phyloP scores from a whole-genome alignment of 129 eudicot genomes.

The Flaveria robusta region DNA sequence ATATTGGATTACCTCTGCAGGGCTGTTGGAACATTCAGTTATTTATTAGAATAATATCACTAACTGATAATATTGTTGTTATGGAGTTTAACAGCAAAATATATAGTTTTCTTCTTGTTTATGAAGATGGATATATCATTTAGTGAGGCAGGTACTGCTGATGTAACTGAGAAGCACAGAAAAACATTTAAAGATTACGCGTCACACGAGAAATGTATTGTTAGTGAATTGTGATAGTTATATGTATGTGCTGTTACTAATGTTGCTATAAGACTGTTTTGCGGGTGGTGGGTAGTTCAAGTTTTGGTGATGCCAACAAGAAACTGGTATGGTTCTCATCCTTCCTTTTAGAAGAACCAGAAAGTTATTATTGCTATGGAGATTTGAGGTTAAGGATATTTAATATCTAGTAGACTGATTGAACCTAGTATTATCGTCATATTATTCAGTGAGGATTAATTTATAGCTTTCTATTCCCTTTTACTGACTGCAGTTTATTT shows the following conservation, averaged over 20 bases:
- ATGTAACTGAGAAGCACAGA: conserved; percentile 27
- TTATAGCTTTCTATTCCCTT: background rate
- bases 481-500: background rate
- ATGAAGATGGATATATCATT: conserved; percentile 36
- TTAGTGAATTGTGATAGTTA: conserved; percentile 27
- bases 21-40: conserved; percentile 26
- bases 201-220: conserved; percentile 15
- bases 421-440: conserved; percentile 1
- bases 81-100: conserved; percentile 23
- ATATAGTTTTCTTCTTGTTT: background rate
- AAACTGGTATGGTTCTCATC: conserved; percentile 49
- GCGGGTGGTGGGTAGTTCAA: conserved; percentile 52
- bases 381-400: conserved; percentile 20
- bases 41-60: conserved; percentile 26
- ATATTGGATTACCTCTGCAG: conserved; percentile 48
- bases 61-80: conserved; percentile 4
- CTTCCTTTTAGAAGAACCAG: conserved; percentile 18
- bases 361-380: conserved; percentile 22
- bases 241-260: conserved; percentile 34
- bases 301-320: conserved; percentile 49
- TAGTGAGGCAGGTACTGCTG: conserved; percentile 39
- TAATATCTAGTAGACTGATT: conserved; percentile 16
- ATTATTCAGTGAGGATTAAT: conserved; percentile 12
- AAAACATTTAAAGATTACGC: background rate
- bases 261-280: conserved; percentile 41